Base-by-base conservation (phyloP, 805 yeast genomes). In the Candida boleticola region DNA sequence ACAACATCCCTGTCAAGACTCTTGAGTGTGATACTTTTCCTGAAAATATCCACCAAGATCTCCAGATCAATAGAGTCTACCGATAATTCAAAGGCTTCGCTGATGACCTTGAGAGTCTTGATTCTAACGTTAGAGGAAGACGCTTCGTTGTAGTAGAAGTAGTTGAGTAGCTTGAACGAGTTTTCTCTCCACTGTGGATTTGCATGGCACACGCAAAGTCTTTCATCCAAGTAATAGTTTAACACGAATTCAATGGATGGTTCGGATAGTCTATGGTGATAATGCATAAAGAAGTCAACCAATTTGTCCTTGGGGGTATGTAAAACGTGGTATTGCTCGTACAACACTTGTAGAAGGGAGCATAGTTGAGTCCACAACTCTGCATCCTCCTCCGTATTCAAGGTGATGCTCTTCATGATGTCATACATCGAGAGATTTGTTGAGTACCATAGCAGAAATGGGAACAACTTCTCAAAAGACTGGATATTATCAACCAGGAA, bases 171-270 rank as follows among this genome's bases (percentile, higher is more conserved):
- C 23, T 60, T 57, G 5, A 58, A 55, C 31, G 78, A 62, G 47
- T 77, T 76, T 2, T 60, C 66, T 36, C 62, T 61, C 86, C 89
- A 83, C 6, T 68, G 57, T 0, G 73, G 64, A 23, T 74, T 60
- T 4, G 80, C 55, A 9, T 80, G 76, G 2, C 81, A 69, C 9
- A 22, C 39, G 52, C 90, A 83, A 23, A 73, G 53, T 40, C 74
- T 71, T 40, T 77, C 76, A 10, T 67, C 64, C 3, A 63, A 60
- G 54, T 78, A 82, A 49, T 64, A 73, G 2, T 65, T 58, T 21
- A 84, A 55, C 3, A 85, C 71, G 39, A 65, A 69, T 4, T 58
- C 48, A n/a, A 74, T 66, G 9, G 64, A 61, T 3, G 57, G 60
- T 1, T 63, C 61, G 9, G 71, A 61, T 21, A 79, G 48, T 38